phyloP scores from a whole-genome alignment of 352 stramenopile species.

The Globisporangium splendens region DNA sequence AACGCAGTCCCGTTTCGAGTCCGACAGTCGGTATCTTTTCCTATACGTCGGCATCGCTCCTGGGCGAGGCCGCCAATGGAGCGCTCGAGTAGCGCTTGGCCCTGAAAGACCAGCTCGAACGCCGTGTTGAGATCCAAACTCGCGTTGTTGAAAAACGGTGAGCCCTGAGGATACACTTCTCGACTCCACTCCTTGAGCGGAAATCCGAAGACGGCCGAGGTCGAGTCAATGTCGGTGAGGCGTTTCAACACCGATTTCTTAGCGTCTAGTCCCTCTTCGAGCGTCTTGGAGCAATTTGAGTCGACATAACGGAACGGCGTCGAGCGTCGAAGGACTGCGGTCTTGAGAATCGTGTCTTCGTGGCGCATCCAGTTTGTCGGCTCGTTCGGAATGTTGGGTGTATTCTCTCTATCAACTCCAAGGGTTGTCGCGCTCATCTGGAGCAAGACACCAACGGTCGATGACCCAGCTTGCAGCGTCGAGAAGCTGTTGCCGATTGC shows the following conservation, averaged over 20 bases:
- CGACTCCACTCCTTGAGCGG: conserved; percentile 23
- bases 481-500: conserved; percentile 20
- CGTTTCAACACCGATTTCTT: conserved; percentile 2
- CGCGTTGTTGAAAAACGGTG: conserved; percentile 1
- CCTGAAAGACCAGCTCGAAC: conserved; percentile 27
- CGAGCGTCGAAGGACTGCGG: conserved; percentile 7
- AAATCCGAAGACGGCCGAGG: conserved; percentile 18
- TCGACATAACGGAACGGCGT: conserved; percentile 9
- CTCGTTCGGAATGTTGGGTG: too few species aligned
- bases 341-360: conserved; percentile 18
- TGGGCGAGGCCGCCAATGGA: conserved; percentile 6
- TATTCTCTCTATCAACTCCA: background rate
- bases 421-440: conserved; percentile 11
- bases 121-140: conserved; percentile 12
- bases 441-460: conserved; percentile 9
- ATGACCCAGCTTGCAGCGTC: conserved; percentile 11
- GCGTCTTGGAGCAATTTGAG: background rate
- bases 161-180: conserved; percentile 17
- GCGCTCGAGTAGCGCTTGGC: conserved; percentile 22
- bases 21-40: background rate
- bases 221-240: conserved; percentile 20
- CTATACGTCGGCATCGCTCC: conserved; percentile 7
- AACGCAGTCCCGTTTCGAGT: background rate
- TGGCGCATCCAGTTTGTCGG: background rate
- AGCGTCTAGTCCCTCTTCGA: background rate